Evolutionary conservation across 2,329 filamentous ascomycete genomes (phyloP).

Genomic region (Penicillium capsulatum): DNA sequence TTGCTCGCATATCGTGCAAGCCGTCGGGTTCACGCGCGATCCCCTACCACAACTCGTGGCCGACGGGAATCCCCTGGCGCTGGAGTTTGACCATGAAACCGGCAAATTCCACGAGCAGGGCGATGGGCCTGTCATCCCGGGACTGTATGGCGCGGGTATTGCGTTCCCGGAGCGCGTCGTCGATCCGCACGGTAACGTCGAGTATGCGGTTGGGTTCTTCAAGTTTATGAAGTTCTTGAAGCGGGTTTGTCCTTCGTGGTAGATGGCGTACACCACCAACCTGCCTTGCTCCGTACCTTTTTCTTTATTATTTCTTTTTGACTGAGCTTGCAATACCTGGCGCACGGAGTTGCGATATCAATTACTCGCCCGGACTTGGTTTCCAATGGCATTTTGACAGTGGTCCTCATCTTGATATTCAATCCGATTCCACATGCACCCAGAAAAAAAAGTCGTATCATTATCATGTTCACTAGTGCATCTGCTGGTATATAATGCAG

Average conservation of each 20-base stretch:
- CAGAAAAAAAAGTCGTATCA: not conserved
- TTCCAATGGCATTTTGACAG: too few species aligned
- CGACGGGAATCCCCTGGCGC: constrained; percentile 24
- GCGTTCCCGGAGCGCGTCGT: constrained; percentile 59
- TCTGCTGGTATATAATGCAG: not conserved
- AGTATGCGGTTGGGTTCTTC: constrained; percentile 59
- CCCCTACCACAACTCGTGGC: constrained; percentile 48
- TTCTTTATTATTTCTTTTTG: too few species aligned
- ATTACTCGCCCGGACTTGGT: too few species aligned
- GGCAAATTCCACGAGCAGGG: constrained; percentile 48
- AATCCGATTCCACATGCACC: not conserved
- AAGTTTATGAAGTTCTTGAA: constrained; percentile 64
- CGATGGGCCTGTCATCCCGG: constrained; percentile 43
- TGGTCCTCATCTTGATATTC: too few species aligned
- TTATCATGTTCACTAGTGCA: constrained; percentile 3
- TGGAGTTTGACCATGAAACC: constrained; percentile 32
- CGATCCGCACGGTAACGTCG: constrained; percentile 59
- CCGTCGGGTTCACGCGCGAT: constrained; percentile 55
- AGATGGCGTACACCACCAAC: not conserved
- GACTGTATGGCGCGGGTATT: constrained; percentile 59
- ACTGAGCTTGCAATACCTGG: not conserved
- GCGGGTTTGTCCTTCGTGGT: constrained; percentile 52
- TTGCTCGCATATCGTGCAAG: constrained; percentile 55
- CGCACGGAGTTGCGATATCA: not conserved
- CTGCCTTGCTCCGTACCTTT: too few species aligned